Conservation (phyloP, 306 rosid genomes). For the Prunus dulcis region DNA sequence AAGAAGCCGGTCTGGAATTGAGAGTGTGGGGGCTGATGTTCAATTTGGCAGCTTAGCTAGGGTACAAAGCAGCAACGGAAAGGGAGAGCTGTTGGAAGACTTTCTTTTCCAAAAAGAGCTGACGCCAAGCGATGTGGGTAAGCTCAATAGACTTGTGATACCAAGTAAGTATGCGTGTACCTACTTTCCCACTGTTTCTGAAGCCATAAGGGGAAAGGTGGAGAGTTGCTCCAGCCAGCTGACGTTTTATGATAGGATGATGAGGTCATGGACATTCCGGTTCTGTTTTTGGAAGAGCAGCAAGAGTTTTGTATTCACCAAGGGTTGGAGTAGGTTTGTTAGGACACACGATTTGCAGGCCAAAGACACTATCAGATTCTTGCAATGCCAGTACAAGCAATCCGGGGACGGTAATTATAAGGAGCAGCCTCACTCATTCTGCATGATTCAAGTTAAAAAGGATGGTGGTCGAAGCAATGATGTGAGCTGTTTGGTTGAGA, state of each 20-base stretch:
- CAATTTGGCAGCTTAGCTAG: conserved; percentile 4
- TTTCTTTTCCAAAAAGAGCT: conserved; percentile 43
- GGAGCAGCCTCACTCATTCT: background rate
- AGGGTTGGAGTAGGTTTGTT: conserved; percentile 71
- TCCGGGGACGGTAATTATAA: background rate
- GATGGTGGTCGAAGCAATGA: conserved; percentile 9
- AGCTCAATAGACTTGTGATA: conserved; percentile 41
- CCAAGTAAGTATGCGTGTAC: conserved; percentile 26
- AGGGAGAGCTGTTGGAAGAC: background rate
- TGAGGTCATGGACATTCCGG: conserved; percentile 59
- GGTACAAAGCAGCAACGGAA: conserved; percentile 1
- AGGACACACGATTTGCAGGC: conserved; percentile 49
- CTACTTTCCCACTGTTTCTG: conserved; percentile 23
- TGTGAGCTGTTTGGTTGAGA: background rate
- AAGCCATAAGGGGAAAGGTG: conserved; percentile 5
- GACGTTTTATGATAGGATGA: conserved; percentile 43
- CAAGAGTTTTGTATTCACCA: conserved; percentile 63
- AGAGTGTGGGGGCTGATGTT: background rate
- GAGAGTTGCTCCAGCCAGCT: conserved; percentile 24
- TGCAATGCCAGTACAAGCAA: conserved; percentile 26
- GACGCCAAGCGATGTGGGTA: conserved; percentile 44
- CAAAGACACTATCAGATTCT: conserved; percentile 49
- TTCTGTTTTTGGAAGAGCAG: conserved; percentile 79
- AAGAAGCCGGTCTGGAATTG: background rate
- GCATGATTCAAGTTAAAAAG: conserved; percentile 33